Percentiles rank a stretch among this genome's conserved stretches.
phyloP scores from a whole-genome alignment of 805 yeast genomes.

The Cyberlindnera xishuangbannaensis region DNA sequence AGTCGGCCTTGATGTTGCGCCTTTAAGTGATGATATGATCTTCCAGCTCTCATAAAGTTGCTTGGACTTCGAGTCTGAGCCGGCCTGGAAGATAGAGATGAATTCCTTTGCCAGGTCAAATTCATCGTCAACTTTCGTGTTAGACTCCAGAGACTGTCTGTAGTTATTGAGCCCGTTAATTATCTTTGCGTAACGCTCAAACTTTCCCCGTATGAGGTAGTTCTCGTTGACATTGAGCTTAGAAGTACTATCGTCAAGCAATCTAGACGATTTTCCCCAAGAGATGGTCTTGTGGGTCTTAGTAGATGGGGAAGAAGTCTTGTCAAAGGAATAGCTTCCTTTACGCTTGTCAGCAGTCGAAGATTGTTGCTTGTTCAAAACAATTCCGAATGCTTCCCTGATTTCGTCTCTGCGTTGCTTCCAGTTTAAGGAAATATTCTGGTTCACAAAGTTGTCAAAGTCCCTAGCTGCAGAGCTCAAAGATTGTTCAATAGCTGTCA shows the following conservation, averaged over 20 bases:
- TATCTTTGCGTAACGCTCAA: slow-evolving; percentile 69
- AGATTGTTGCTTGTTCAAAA: slow-evolving; percentile 33
- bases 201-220: slow-evolving; percentile 42
- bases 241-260: slow-evolving; percentile 28
- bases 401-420: slow-evolving; percentile 67
- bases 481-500: slow-evolving; percentile 78
- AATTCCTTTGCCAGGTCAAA: slow-evolving; percentile 59
- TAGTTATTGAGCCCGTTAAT: slow-evolving; percentile 66
- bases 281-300: slow-evolving; percentile 10
- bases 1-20: slow-evolving; percentile 16
- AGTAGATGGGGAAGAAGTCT: too few relatives aligned
- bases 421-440: slow-evolving; percentile 81
- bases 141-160: slow-evolving; percentile 39
- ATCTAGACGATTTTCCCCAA: slow-evolving; percentile 29
- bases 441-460: slow-evolving; percentile 71
- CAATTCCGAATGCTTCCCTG: slow-evolving; percentile 63
- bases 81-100: slow-evolving; percentile 51
- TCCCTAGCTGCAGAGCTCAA: slow-evolving; percentile 70
- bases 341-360: slow-evolving; percentile 12
- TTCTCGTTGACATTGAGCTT: slow-evolving; percentile 39
- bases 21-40: slow-evolving; percentile 42
- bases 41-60: slow-evolving; percentile 75
- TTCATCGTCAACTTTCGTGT: slow-evolving; percentile 19
- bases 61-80: slow-evolving; percentile 57
- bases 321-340: too few relatives aligned